A percentile compares a stretch with the other conserved stretches of the same genome.
These are phyloP conservation scores for Chlamydomonas reinhardtii DNA, from an alignment of 163 green algal species.

Conservation along the genomic window DNA sequence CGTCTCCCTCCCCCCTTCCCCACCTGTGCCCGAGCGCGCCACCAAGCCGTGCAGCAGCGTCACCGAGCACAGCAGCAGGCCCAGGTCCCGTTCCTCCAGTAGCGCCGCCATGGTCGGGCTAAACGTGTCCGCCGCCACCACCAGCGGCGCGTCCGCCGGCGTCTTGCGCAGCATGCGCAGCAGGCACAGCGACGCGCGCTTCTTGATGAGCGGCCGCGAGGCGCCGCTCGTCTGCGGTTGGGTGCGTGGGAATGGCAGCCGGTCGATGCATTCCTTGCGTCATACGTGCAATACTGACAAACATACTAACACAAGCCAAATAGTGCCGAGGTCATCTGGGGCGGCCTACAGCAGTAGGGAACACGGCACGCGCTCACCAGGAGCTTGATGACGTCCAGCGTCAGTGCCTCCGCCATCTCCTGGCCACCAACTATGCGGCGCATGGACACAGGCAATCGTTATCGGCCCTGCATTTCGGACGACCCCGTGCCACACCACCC, in stretches of 20 bases:
- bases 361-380: conserved; percentile 70
- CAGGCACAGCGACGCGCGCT: conserved; percentile 97
- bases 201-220: conserved; percentile 90
- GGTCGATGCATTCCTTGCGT: no score
- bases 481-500: no score
- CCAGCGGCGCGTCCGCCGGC: conserved; percentile 70
- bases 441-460: background rate
- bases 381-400: conserved; percentile 92
- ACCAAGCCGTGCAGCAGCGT: conserved; percentile 93
- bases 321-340: no score
- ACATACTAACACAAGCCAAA: no score
- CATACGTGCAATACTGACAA: no score
- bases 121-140: conserved; percentile 67
- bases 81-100: conserved; percentile 92
- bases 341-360: no score
- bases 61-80: conserved; percentile 86
- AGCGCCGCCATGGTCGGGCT: conserved; percentile 67
- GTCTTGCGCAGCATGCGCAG: conserved; percentile 95
- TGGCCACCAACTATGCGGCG: conserved; percentile 86
- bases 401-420: conserved; percentile 96
- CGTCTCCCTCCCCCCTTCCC: no score
- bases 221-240: conserved; percentile 76
- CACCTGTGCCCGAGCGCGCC: conserved; percentile 60
- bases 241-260: no score
- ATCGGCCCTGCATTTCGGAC: no score